Conservation (phyloP, 2,329 filamentous ascomycete genomes). For the Aspergillus pseudoterreus region DNA sequence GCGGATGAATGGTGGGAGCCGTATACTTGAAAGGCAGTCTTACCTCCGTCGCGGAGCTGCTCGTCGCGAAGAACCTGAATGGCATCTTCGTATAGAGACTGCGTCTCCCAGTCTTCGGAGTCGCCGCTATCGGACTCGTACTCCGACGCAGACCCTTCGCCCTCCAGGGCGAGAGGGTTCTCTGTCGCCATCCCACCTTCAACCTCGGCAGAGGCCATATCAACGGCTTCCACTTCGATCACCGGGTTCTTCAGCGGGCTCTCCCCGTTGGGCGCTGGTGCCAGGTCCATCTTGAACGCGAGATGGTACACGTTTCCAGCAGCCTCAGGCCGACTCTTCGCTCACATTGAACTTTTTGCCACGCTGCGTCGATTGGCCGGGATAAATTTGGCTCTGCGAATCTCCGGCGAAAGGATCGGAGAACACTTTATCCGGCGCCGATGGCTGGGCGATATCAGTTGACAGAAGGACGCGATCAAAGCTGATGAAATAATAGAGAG, state of each 20-base stretch:
- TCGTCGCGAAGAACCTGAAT: conserved; percentile 58
- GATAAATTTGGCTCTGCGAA: conserved; percentile 26
- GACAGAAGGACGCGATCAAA: background rate
- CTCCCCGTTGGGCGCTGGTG: conserved; percentile 32
- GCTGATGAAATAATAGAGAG: background rate
- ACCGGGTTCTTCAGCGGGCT: conserved; percentile 32
- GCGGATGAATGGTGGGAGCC: background rate
- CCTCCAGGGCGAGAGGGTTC: conserved; percentile 23
- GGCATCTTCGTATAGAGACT: conserved; percentile 62
- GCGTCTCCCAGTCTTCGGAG: conserved; percentile 54
- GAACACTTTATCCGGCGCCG: conserved; percentile 27
- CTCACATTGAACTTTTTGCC: conserved; percentile 32
- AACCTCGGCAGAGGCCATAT: conserved; percentile 22
- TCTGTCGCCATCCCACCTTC: conserved; percentile 21
- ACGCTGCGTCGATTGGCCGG: conserved; percentile 18
- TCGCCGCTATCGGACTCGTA: conserved; percentile 34
- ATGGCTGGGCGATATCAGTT: conserved; percentile 5
- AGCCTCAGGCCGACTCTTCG: conserved; percentile 24
- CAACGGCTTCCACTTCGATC: conserved; percentile 34
- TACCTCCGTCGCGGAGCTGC: conserved; percentile 43
- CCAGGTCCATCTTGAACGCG: conserved; percentile 37
- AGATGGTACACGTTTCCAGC: conserved; percentile 28
- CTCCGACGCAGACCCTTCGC: conserved; percentile 31
- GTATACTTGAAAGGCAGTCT: conserved; percentile 33
- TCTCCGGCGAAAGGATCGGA: conserved; percentile 24